phyloP scores from a whole-genome alignment of 73 alveolate species.

The Paraurostyla sp. region DNA sequence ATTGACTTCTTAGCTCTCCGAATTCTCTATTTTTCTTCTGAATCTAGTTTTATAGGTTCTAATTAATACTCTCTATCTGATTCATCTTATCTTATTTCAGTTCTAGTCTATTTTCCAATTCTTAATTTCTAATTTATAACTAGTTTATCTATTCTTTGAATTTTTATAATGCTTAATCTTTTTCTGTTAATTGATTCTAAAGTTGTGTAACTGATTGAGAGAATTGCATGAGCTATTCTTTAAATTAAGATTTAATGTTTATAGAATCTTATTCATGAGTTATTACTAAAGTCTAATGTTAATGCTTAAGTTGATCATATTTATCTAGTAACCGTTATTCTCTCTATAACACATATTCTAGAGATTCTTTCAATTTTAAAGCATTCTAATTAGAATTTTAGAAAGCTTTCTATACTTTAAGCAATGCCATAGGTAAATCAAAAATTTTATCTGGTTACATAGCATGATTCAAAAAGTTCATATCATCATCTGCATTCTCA shows the following conservation, averaged over 20 bases:
- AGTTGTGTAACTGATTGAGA: conserved; percentile 22
- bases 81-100: background rate
- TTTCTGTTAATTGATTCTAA: background rate
- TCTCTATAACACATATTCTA: conserved; percentile 62
- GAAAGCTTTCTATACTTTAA: conserved; percentile 54
- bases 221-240: conserved; percentile 33
- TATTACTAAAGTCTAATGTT: background rate
- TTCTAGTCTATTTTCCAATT: conserved; percentile 1
- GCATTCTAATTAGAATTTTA: conserved; percentile 44
- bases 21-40: conserved; percentile 26
- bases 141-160: background rate
- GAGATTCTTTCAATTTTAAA: conserved; percentile 38
- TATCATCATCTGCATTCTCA: background rate
- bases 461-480: conserved; percentile 40
- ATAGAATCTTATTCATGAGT: conserved; percentile 12
- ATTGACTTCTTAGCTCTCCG: conserved; percentile 28
- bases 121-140: background rate
- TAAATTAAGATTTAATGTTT: background rate
- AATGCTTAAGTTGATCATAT: background rate
- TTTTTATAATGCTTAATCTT: conserved; percentile 11
- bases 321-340: conserved; percentile 33
- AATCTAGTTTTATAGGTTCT: background rate
- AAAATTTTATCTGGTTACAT: conserved; percentile 54
- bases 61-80: background rate
- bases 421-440: conserved; percentile 63